These are phyloP conservation scores for Solanum verrucosum DNA, from an alignment of 257 asterid genomes.

Conservation along the genomic window DNA sequence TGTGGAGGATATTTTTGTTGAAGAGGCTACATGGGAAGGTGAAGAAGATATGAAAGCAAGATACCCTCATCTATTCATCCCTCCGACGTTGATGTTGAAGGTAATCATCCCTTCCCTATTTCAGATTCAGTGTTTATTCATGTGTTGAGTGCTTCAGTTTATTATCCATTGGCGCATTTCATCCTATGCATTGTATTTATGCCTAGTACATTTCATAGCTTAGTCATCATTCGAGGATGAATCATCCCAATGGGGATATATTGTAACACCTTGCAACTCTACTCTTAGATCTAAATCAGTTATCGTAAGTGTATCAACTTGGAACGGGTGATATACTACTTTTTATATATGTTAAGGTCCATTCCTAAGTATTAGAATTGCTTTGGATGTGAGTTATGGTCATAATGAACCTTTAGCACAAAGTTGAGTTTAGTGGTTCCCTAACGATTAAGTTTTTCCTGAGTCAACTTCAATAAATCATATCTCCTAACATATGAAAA, in stretches of 20 bases:
- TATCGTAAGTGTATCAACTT: not conserved
- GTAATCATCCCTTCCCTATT: not conserved
- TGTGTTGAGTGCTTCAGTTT: not conserved
- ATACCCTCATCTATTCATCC: not conserved
- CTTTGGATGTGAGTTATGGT: not conserved
- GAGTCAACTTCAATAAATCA: not conserved
- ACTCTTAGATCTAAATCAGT: not conserved
- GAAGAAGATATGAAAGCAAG: not conserved
- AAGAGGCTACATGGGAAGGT: not conserved
- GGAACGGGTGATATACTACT: not conserved
- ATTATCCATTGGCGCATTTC: not conserved
- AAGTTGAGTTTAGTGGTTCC: not conserved
- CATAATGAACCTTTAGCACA: not conserved
- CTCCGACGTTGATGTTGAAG: not conserved
- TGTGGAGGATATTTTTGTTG: not conserved
- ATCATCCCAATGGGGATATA: not conserved
- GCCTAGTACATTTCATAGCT: not conserved
- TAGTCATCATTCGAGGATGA: not conserved
- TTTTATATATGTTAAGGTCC: not conserved
- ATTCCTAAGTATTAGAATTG: not conserved
- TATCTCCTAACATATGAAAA: not conserved
- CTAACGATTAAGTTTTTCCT: not conserved
- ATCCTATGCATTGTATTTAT: not conserved
- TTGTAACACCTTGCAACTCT: not conserved
- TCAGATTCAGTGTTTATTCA: not conserved